Conservation (phyloP, 768 basidiomycete genomes). For the Pulveroboletus sp. region DNA sequence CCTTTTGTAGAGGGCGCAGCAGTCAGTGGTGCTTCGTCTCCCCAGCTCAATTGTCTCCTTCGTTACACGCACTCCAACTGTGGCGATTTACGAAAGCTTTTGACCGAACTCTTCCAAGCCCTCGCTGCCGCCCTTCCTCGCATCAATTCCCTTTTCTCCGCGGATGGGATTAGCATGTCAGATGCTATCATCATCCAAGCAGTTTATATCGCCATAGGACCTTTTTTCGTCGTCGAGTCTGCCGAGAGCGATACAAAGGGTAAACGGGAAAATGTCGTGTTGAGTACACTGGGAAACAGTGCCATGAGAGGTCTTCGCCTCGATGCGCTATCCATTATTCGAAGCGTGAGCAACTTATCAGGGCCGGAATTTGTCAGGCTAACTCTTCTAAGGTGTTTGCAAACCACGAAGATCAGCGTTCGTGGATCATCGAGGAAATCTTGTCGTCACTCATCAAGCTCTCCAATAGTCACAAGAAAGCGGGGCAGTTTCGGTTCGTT, state of each 20-base stretch:
- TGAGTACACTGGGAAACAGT: slow-evolving; percentile 69
- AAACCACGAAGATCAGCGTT: slow-evolving; percentile 84
- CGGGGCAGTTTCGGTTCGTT: slow-evolving; percentile 81
- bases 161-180: slow-evolving; percentile 69
- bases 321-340: slow-evolving; percentile 79
- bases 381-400: slow-evolving; percentile 71
- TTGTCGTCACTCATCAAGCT: slow-evolving; percentile 85
- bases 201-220: slow-evolving; percentile 91
- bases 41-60: slow-evolving; percentile 51
- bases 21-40: slow-evolving; percentile 37
- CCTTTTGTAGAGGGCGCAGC: slow-evolving; percentile 79
- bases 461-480: slow-evolving; percentile 86
- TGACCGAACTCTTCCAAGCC: slow-evolving; percentile 72
- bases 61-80: slow-evolving; percentile 38
- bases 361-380: background rate
- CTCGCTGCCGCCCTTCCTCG: slow-evolving; percentile 70
- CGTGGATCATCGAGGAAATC: slow-evolving; percentile 99
- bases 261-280: slow-evolving; percentile 54
- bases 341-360: slow-evolving; percentile 58
- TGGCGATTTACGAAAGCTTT: slow-evolving; percentile 41
- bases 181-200: slow-evolving; percentile 90
- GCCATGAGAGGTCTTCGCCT: slow-evolving; percentile 81
- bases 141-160: slow-evolving; percentile 70
- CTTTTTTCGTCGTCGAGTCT: slow-evolving; percentile 86
- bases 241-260: slow-evolving; percentile 54